Base-by-base conservation (phyloP, 1,284 basidiomycete genomes). In the Ceratobasidium sp. region DNA sequence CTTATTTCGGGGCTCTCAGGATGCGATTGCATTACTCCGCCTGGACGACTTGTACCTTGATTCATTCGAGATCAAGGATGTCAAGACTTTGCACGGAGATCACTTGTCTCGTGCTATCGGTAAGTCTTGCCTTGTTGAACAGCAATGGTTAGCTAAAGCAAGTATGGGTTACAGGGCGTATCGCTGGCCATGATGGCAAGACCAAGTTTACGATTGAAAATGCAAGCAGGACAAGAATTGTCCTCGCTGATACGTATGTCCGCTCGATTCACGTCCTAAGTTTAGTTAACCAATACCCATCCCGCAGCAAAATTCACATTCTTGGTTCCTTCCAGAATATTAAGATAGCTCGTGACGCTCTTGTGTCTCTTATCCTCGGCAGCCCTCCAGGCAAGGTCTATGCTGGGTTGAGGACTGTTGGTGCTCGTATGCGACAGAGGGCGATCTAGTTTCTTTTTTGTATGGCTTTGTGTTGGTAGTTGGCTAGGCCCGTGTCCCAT, bases 171-270 rank as follows among this genome's bases (percentile, higher is more conserved):
- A 7, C 75, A 92, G 91, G 93, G 75, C 94, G 96, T 74, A 98
- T 99, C 77, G 96, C 96, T 7, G 96, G 96, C 10, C 95, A 99
- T 78, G 94, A 98, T 73, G 96, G 96, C 55, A 96, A 97, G 80
- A 98, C 96, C 1, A 94, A 98, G 77, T 98, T 98, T 79, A 96
- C 96, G 0, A 98, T 99, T 69, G 96, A 99, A 82, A 99, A 99
- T 76, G 88, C 95, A 1, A 96, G 91, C 75, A 86, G 96, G 70
- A 99, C 96, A 25, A 90, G 96, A 40, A 95, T 99, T 69, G 94
- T 99, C 35, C 87, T 99, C 45, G 96, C 96, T 25, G 96, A 99
- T 78, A 96, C 94, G 91, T 95, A 76, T 72, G 92, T 84, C 27
- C 40, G 29, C 13, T 3, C 25, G 17, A 25, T 70, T 27, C 13